These are phyloP conservation scores for Lasiodiplodia sp. DNA, from an alignment of 2,329 filamentous ascomycete species.

Conservation along the genomic window DNA sequence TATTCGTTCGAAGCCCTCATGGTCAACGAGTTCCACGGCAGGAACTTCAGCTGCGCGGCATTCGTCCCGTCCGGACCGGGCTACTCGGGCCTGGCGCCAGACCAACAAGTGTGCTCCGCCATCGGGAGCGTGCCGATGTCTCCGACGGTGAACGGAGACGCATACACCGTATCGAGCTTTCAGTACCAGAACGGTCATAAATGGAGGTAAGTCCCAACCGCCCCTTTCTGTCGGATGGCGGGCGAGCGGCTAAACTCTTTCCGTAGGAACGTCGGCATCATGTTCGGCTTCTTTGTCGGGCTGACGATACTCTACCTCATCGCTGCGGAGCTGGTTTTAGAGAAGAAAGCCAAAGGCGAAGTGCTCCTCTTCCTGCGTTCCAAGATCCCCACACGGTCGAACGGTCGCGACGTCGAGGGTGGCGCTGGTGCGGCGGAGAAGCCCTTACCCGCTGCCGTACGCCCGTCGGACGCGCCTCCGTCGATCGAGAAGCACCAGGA, in stretches of 20 bases:
- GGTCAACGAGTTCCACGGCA: slow-evolving; percentile 76
- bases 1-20: slow-evolving; percentile 81
- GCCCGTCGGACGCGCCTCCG: background rate
- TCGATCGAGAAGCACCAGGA: slow-evolving; percentile 66
- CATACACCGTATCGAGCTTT: slow-evolving; percentile 33
- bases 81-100: slow-evolving; percentile 42
- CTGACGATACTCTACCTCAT: slow-evolving; percentile 44
- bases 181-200: slow-evolving; percentile 38
- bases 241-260: too few relatives aligned
- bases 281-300: slow-evolving; percentile 47
- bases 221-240: too few relatives aligned
- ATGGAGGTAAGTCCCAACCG: slow-evolving; percentile 36
- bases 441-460: too few relatives aligned
- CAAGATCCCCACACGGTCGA: too few relatives aligned
- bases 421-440: background rate
- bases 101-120: too few relatives aligned
- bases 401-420: slow-evolving; percentile 34
- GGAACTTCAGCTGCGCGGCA: slow-evolving; percentile 59
- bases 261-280: slow-evolving; percentile 46
- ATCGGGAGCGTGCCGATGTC: too few relatives aligned
- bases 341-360: slow-evolving; percentile 53
- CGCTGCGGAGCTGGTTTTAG: slow-evolving; percentile 49
- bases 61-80: slow-evolving; percentile 48
- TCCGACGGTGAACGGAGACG: slow-evolving; percentile 45
- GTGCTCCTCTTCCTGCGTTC: slow-evolving; percentile 47